Evolutionary conservation across 768 basidiomycete genomes (phyloP).

Genomic region (Hebeloma cylindrosporum): DNA sequence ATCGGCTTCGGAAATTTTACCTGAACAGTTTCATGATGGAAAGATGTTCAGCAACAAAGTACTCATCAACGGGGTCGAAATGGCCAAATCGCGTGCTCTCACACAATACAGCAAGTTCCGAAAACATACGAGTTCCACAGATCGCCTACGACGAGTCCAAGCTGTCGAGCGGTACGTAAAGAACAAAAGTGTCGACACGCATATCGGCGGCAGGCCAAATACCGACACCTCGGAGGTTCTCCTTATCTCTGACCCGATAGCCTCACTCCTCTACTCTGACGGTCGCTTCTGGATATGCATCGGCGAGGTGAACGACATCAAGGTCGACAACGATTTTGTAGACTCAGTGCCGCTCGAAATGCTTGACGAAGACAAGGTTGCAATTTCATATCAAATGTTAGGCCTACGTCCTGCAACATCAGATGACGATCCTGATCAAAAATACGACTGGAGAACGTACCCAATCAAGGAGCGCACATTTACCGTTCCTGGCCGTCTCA

Average conservation of each 20-base stretch:
- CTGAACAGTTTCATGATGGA: not conserved
- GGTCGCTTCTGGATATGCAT: constrained; percentile 16
- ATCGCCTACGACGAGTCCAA: constrained; percentile 12
- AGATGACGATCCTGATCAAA: constrained; percentile 11
- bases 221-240: too few species aligned
- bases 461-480: constrained; percentile 5
- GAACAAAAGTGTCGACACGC: too few species aligned
- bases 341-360: constrained; percentile 12
- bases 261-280: constrained; percentile 14
- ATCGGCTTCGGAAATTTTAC: not conserved
- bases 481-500: constrained; percentile 14
- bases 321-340: constrained; percentile 9
- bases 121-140: constrained; percentile 7
- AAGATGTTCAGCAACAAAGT: too few species aligned
- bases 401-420: constrained; percentile 13
- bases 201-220: too few species aligned
- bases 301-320: constrained; percentile 14
- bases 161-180: not conserved
- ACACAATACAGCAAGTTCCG: not conserved
- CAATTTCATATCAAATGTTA: constrained; percentile 21
- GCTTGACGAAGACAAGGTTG: constrained; percentile 9
- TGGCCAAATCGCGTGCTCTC: constrained; percentile 4
- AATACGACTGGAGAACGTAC: constrained; percentile 5
- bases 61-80: constrained; percentile 4
- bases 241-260: constrained; percentile 16